A percentile compares a stretch with the other conserved stretches of the same genome.
Conservation (phyloP, 768 basidiomycete species). For the Boletellus ananas region DNA sequence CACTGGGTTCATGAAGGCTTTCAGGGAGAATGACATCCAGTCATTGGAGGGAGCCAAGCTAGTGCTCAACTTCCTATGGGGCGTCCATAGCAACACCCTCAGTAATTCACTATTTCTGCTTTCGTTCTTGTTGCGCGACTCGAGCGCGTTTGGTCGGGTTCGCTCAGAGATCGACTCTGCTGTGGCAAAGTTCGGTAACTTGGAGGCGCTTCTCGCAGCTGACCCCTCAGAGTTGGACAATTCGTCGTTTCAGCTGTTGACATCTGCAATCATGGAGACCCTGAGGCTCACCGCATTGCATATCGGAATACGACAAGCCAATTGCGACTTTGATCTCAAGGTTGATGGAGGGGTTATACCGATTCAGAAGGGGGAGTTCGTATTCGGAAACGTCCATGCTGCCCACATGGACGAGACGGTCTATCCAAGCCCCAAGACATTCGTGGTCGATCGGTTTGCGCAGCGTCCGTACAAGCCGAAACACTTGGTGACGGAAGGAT, state of each 20-base stretch:
- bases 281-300: slow-evolving; percentile 20
- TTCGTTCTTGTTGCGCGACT: slow-evolving; percentile 38
- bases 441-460: slow-evolving; percentile 20
- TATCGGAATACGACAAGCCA: slow-evolving; percentile 14
- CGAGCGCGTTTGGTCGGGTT: slow-evolving; percentile 41
- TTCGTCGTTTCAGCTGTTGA: slow-evolving; percentile 17
- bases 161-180: slow-evolving; percentile 43
- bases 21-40: slow-evolving; percentile 16
- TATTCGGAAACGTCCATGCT: slow-evolving; percentile 17
- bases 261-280: slow-evolving; percentile 27
- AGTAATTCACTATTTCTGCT: slow-evolving; percentile 19
- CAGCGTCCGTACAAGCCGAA: slow-evolving; percentile 12
- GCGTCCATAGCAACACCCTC: slow-evolving; percentile 20
- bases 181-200: slow-evolving; percentile 7
- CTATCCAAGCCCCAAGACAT: slow-evolving; percentile 12
- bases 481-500: slow-evolving; percentile 8
- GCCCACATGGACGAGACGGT: slow-evolving; percentile 14
- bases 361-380: slow-evolving; percentile 19
- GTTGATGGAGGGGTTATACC: slow-evolving; percentile 6
- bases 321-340: slow-evolving; percentile 14
- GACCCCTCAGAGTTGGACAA: slow-evolving; percentile 15
- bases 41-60: slow-evolving; percentile 15
- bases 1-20: slow-evolving; percentile 12
- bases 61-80: slow-evolving; percentile 21
- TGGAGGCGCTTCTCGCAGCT: slow-evolving; percentile 12